Conservation (phyloP, 176 grass and related monocot genomes). For the Luzula sylvatica region DNA sequence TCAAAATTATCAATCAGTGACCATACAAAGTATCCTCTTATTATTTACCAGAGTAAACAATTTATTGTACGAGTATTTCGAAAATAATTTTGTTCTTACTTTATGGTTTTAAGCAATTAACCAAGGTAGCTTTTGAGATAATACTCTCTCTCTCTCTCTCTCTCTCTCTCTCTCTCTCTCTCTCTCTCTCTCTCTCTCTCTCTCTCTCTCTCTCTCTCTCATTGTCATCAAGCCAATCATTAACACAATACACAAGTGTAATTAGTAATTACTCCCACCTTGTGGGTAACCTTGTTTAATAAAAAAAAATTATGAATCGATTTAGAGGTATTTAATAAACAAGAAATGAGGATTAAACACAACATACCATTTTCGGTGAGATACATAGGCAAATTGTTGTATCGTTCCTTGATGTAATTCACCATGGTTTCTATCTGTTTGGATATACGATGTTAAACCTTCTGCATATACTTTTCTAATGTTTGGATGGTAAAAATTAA, state of each 20-base stretch:
- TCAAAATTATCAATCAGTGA: conserved; percentile 63
- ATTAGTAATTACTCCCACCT: conserved; percentile 4
- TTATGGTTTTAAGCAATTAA: conserved; percentile 37
- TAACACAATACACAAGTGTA: too few species aligned
- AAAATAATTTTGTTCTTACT: conserved; percentile 19
- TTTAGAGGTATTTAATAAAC: neutral
- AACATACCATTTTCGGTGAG: conserved; percentile 59
- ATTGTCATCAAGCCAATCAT: conserved; percentile 45
- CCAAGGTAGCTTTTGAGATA: conserved; percentile 42
- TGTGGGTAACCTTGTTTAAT: conserved; percentile 42
- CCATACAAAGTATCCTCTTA: conserved; percentile 67
- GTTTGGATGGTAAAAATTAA: conserved; percentile 29
- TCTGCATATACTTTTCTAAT: conserved; percentile 35
- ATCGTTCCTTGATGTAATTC: conserved; percentile 48
- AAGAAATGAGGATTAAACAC: too few species aligned
- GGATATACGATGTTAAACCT: too few species aligned
- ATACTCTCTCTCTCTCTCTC: too few species aligned
- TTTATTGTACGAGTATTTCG: neutral
- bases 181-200: too few species aligned
- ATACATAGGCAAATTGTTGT: conserved; percentile 62
- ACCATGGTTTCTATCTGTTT: conserved; percentile 52
- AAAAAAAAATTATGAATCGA: neutral
- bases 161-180: too few species aligned
- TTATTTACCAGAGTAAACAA: neutral
- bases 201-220: too few species aligned